Conservation (phyloP, 306 rosid genomes). For the Astragalus glycyphyllos region DNA sequence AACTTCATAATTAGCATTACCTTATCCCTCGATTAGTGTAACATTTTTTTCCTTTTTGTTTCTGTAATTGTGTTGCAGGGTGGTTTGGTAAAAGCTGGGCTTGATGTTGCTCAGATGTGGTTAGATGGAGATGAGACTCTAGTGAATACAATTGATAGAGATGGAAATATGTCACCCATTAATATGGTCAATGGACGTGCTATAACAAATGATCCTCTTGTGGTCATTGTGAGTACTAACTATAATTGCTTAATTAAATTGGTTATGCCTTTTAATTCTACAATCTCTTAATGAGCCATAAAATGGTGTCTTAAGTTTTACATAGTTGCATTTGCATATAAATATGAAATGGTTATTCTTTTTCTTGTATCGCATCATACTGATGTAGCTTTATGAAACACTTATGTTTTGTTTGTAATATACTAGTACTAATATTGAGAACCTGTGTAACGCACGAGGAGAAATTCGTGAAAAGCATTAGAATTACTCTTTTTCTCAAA, state of each 20-base stretch:
- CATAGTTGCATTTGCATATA: neutral
- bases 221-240: slow-evolving; percentile 75
- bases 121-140: slow-evolving; percentile 95
- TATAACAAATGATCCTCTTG: slow-evolving; percentile 93
- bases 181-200: slow-evolving; percentile 90
- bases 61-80: slow-evolving; percentile 63
- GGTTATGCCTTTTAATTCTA: slow-evolving; percentile 8
- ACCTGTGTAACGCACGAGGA: no score
- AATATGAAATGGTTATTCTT: slow-evolving; percentile 2
- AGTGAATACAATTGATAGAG: slow-evolving; percentile 85
- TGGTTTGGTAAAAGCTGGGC: slow-evolving; percentile 89
- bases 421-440: no score
- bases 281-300: neutral
- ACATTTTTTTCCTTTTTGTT: slow-evolving; percentile 14
- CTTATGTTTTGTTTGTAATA: no score
- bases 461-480: neutral
- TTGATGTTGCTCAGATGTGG: slow-evolving; percentile 97
- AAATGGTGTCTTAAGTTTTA: neutral
- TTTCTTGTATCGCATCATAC: neutral
- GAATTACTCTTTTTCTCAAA: neutral
- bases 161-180: slow-evolving; percentile 81
- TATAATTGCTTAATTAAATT: slow-evolving; percentile 10
- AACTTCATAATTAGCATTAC: neutral
- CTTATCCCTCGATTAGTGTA: slow-evolving; percentile 1
- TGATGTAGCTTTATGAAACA: no score